Conservation (phyloP, 1,284 basidiomycete genomes). For the Marasmius fiardii region DNA sequence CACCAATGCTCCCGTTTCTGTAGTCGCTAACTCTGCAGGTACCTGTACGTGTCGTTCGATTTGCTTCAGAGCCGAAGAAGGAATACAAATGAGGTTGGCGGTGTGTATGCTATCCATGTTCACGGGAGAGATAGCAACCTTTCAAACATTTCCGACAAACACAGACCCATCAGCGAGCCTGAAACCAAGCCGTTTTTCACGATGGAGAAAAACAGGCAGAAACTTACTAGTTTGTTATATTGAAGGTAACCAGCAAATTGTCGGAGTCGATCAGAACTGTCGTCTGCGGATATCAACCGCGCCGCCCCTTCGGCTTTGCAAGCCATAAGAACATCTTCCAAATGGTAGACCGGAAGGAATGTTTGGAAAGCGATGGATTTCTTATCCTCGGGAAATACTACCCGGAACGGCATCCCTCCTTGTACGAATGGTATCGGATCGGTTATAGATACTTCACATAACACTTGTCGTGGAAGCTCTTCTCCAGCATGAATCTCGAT, state of each 20-base stretch:
- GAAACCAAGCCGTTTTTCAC: too few relatives aligned
- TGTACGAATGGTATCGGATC: background rate
- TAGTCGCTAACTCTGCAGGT: background rate
- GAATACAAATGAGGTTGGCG: slow-evolving; percentile 20
- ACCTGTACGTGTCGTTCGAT: background rate
- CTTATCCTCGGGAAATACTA: slow-evolving; percentile 8
- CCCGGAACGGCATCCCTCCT: slow-evolving; percentile 9
- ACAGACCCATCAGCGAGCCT: too few relatives aligned
- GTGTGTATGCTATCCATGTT: slow-evolving; percentile 42
- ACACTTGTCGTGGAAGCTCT: background rate
- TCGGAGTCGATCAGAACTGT: slow-evolving; percentile 37
- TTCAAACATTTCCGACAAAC: background rate
- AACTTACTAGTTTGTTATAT: slow-evolving; percentile 38
- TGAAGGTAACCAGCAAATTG: slow-evolving; percentile 45
- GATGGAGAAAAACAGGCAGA: slow-evolving; percentile 2
- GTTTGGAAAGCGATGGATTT: background rate
- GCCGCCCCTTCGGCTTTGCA: slow-evolving; percentile 47
- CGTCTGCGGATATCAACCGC: slow-evolving; percentile 37
- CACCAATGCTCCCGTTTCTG: slow-evolving; percentile 24
- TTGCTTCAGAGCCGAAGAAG: background rate
- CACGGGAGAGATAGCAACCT: slow-evolving; percentile 52
- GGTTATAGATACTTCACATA: slow-evolving; percentile 4
- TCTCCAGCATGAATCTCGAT: slow-evolving; percentile 1
- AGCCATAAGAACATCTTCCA: slow-evolving; percentile 6
- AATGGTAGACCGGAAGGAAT: slow-evolving; percentile 1